phyloP scores from a whole-genome alignment of 2,329 filamentous ascomycete species.

The Lachnellula cervina region DNA sequence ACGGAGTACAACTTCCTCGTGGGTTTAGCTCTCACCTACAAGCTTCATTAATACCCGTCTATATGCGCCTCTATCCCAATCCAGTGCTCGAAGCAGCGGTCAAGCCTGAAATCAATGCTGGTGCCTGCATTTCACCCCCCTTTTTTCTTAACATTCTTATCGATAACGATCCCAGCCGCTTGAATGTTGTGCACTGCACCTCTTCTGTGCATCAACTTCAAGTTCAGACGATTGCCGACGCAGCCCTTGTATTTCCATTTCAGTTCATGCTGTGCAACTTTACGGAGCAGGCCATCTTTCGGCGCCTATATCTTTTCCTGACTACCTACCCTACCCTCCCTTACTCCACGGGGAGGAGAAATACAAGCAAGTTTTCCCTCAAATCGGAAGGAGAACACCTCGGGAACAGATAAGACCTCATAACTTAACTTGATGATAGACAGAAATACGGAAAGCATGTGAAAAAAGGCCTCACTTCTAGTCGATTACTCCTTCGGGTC shows the following conservation, averaged over 20 bases:
- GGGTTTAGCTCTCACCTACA: too few species aligned
- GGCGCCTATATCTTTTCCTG: too few species aligned
- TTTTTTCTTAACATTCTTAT: not conserved
- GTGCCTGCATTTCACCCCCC: not conserved
- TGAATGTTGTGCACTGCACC: not conserved
- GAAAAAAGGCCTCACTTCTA: constrained; percentile 2
- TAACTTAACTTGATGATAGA: not conserved
- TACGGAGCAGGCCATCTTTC: too few species aligned
- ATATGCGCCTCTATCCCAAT: constrained; percentile 1
- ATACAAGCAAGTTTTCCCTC: not conserved
- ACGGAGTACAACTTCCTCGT: too few species aligned
- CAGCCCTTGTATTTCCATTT: not conserved
- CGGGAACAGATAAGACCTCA: not conserved
- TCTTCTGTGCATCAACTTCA: not conserved
- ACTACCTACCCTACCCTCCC: too few species aligned
- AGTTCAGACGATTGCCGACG: not conserved
- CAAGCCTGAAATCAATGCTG: not conserved
- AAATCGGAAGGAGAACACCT: constrained; percentile 1
- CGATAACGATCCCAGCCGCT: not conserved
- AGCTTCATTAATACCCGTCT: not conserved
- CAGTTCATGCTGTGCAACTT: too few species aligned
- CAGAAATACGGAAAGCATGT: constrained; percentile 12
- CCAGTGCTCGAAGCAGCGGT: not conserved
- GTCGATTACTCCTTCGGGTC: constrained; percentile 15
- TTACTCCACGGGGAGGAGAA: not conserved